A percentile compares a stretch with the other conserved stretches of the same genome.
phyloP scores from a whole-genome alignment of 345 rosid species.

The Brassica cretica region DNA sequence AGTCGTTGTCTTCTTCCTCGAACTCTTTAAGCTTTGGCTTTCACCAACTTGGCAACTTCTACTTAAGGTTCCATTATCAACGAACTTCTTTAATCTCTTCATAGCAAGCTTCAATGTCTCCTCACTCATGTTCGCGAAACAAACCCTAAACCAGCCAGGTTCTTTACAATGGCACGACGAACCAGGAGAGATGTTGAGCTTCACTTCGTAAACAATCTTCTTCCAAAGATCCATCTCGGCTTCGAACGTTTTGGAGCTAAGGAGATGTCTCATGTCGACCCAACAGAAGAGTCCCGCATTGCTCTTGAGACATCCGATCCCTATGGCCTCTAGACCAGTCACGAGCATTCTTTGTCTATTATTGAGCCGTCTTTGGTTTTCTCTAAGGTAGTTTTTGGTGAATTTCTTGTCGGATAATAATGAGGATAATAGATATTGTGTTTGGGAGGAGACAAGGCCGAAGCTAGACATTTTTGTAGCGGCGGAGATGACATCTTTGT shows the following conservation, averaged over 20 bases:
- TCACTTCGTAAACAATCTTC: conserved; percentile 61
- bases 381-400: conserved; percentile 51
- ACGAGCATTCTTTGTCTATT: conserved; percentile 49
- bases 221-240: conserved; percentile 77
- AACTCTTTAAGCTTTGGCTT: conserved; percentile 38
- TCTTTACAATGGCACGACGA: conserved; percentile 75
- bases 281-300: conserved; percentile 75
- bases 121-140: conserved; percentile 38
- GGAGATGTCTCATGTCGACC: conserved; percentile 73
- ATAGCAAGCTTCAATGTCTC: conserved; percentile 56
- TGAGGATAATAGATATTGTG: conserved; percentile 62
- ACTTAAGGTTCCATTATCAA: conserved; percentile 15
- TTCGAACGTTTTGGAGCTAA: conserved; percentile 59
- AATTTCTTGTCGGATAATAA: conserved; percentile 68
- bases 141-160: conserved; percentile 45
- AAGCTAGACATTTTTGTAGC: conserved; percentile 92
- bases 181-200: conserved; percentile 61
- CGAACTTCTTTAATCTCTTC: conserved; percentile 55
- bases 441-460: conserved; percentile 75
- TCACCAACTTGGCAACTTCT: conserved; percentile 31
- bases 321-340: conserved; percentile 55
- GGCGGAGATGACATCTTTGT: conserved; percentile 58
- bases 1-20: conserved; percentile 38
- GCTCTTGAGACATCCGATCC: conserved; percentile 57
- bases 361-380: conserved; percentile 57